Percentiles rank a stretch among this genome's conserved stretches.
These are phyloP conservation scores for Kwoniella botswanensis DNA, from an alignment of 768 basidiomycete species.

Conservation along the genomic window DNA sequence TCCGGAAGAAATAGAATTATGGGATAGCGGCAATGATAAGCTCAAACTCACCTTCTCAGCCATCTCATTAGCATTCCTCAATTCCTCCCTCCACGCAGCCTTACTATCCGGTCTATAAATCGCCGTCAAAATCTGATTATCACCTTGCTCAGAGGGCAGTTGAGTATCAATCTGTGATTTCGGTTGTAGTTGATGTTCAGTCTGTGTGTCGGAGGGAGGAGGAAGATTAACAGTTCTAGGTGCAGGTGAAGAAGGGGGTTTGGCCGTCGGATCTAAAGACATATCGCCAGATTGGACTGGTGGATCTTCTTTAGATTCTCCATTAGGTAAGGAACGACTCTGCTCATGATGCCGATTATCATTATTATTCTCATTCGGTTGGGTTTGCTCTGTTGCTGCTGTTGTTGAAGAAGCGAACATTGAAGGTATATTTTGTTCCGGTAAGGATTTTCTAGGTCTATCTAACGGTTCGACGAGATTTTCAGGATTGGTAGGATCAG, in stretches of 20 bases:
- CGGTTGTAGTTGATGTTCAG: constrained; percentile 47
- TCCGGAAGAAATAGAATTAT: no score
- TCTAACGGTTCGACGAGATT: constrained; percentile 21
- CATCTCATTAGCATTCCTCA: constrained; percentile 57
- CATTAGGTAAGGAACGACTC: constrained; percentile 2
- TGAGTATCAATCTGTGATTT: not conserved
- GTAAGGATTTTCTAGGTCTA: constrained; percentile 39
- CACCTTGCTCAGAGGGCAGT: constrained; percentile 43
- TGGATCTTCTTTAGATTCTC: not conserved
- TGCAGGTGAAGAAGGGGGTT: constrained; percentile 48
- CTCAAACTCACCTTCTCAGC: constrained; percentile 45
- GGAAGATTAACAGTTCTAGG: constrained; percentile 24
- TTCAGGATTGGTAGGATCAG: not conserved
- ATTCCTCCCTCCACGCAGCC: constrained; percentile 78
- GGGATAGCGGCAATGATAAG: not conserved
- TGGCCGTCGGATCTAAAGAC: constrained; percentile 27
- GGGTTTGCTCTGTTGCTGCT: not conserved
- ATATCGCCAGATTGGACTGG: constrained; percentile 20
- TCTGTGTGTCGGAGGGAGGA: constrained; percentile 50
- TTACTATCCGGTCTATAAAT: constrained; percentile 87
- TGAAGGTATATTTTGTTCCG: constrained; percentile 36
- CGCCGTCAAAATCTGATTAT: constrained; percentile 63
- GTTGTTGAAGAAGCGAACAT: constrained; percentile 5
- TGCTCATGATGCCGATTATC: not conserved
- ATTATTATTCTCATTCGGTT: not conserved